Evolutionary conservation across 208 protist genomes (phyloP), one percentile per base, ranked within the genome.

Genomic region (Crithidia brevicula): DNA sequence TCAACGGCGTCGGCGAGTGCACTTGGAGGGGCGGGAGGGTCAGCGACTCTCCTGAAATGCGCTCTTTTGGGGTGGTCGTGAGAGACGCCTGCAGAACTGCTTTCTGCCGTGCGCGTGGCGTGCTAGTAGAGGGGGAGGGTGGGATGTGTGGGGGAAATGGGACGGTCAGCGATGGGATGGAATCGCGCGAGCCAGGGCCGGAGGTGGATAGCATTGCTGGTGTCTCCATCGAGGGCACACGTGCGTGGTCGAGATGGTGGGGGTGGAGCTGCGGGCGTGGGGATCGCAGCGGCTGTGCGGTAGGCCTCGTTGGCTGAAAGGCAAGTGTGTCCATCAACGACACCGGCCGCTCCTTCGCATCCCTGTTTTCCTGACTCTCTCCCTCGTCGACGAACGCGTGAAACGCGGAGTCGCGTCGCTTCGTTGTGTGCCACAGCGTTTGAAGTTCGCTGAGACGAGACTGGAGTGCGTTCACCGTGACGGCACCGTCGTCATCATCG

Each of bases 361-460:
- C 34, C 6, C 25, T 23, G n/a, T 31, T 8, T 0, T n/a, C 56
- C 33, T 25, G 31, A 11, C 25, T 52, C 18, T 50, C 43, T 40
- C 23, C 42, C 8, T 50, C 30, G 3, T 40, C 13, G 40, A 18
- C 28, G 18, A 25, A 9, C 5, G 3, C 30, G 18, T 4, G 36
- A 9, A 50, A n/a, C 13, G 20, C 28, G 13, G 28, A 25, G 2
- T 34, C 43, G 9, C 43, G 42, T 27, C 25, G 27, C n/a, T 63
- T 63, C 5, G 43, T 52, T 5, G 43, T 63, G 28, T 63, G 58
- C 58, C 58, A 63, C 6, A 63, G 58, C 25, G 58, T 63, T 18
- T 40, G 42, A 3, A 63, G 58, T 18, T 63, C 58, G 10, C 42
- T 52, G 30, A 63, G 58, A 28, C 42, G 58, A n/a, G 7, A 23